Percentiles rank a stretch among this genome's conserved stretches.
Evolutionary conservation across 768 basidiomycete species (phyloP).

Genomic region (Strobilomyces confusus): DNA sequence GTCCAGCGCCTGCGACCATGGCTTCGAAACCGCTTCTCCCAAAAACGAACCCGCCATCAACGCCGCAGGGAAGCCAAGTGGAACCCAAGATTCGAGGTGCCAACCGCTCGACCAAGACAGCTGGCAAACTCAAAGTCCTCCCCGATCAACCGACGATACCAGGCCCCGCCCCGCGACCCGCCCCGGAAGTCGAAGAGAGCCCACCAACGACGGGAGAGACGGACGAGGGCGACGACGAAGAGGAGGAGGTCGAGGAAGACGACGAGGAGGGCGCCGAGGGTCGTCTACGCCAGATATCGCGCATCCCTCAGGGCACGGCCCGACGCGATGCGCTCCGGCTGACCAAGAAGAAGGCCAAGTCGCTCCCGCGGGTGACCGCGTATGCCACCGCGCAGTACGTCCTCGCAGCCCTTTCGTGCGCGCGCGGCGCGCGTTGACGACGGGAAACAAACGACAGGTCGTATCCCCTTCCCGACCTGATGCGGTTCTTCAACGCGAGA

Average conservation of each 20-base stretch:
- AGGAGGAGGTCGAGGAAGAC: conserved; percentile 49
- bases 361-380: conserved; percentile 89
- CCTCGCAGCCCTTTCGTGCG: background rate
- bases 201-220: conserved; percentile 53
- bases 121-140: conserved; percentile 83
- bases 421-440: background rate
- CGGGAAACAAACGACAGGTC: conserved; percentile 48
- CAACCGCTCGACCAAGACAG: conserved; percentile 75
- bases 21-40: conserved; percentile 31
- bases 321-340: conserved; percentile 83
- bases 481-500: conserved; percentile 87
- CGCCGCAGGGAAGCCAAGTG: conserved; percentile 6
- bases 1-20: conserved; percentile 17
- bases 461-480: conserved; percentile 81
- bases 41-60: conserved; percentile 23
- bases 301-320: conserved; percentile 93
- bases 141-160: conserved; percentile 73
- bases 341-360: conserved; percentile 94
- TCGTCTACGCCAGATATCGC: conserved; percentile 64
- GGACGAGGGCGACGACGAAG: conserved; percentile 67
- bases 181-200: conserved; percentile 38
- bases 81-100: conserved; percentile 66
- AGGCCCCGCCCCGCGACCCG: conserved; percentile 28
- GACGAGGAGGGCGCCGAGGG: conserved; percentile 59
- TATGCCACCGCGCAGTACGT: conserved; percentile 87